Conservation (phyloP, 805 yeast genomes). For the Candida ovalis region DNA sequence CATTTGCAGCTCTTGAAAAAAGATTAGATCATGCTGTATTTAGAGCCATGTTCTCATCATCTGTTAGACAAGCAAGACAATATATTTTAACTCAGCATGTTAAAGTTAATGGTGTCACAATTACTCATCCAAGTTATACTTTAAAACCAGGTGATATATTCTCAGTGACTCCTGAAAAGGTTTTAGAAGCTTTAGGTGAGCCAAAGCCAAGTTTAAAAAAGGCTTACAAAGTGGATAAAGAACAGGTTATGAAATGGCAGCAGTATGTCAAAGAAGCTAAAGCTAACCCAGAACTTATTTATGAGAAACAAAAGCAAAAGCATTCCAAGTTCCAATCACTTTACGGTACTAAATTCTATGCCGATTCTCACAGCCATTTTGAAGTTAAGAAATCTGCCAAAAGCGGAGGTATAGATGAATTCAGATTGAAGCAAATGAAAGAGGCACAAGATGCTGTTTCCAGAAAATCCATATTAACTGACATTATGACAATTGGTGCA, state of each 20-base stretch:
- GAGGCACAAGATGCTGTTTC: constrained; percentile 33
- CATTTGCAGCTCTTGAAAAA: constrained; percentile 83
- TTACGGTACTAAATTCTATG: constrained; percentile 20
- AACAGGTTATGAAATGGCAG: constrained; percentile 76
- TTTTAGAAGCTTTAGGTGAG: constrained; percentile 79
- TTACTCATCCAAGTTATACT: constrained; percentile 75
- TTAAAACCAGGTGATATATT: constrained; percentile 84
- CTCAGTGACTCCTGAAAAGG: constrained; percentile 80
- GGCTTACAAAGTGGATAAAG: constrained; percentile 65
- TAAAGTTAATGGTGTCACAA: constrained; percentile 75
- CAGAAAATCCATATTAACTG: constrained; percentile 43
- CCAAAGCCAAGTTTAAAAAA: constrained; percentile 71
- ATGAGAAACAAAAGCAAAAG: constrained; percentile 47
- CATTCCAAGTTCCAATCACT: constrained; percentile 35
- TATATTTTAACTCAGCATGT: constrained; percentile 80
- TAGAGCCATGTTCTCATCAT: constrained; percentile 89
- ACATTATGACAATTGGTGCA: constrained; percentile 34
- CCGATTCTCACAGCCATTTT: constrained; percentile 7
- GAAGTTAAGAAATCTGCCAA: constrained; percentile 7
- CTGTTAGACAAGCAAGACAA: constrained; percentile 90
- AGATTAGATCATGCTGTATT: constrained; percentile 87
- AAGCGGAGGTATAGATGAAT: constrained; percentile 24
- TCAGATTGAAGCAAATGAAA: constrained; percentile 35
- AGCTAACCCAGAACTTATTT: constrained; percentile 52
- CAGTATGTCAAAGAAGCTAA: constrained; percentile 58